Conservation (phyloP, 2,329 filamentous ascomycete species). For the Chaetomiaceae sp. region DNA sequence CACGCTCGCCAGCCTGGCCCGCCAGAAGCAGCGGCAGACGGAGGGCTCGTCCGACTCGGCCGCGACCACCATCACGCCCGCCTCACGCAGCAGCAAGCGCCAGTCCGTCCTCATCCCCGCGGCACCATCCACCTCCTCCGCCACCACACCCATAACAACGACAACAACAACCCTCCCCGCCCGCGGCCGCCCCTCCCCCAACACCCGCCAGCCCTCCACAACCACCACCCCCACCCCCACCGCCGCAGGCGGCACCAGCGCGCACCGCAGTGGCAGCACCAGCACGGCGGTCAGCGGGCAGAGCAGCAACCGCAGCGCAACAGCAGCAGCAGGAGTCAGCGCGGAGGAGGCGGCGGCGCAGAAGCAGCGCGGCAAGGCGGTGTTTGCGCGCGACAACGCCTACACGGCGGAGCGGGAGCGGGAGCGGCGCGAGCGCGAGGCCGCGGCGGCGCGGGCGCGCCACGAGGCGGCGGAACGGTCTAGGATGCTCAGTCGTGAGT, state of each 20-base stretch:
- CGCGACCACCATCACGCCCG: constrained; percentile 25
- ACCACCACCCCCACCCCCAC: constrained; percentile 36
- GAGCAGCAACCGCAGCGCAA: constrained; percentile 38
- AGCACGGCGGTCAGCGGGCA: constrained; percentile 1
- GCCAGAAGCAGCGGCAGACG: constrained; percentile 27
- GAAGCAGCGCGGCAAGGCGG: constrained; percentile 46
- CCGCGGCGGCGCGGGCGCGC: constrained; percentile 47
- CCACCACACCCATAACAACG: not conserved
- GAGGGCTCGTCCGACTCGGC: constrained; percentile 10
- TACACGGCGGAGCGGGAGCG: constrained; percentile 42
- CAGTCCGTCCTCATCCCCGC: constrained; percentile 15
- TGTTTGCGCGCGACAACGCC: constrained; percentile 47
- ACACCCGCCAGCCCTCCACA: constrained; percentile 27
- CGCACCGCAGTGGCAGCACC: constrained; percentile 29
- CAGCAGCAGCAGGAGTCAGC: too few species aligned
- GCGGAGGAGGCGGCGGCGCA: constrained; percentile 46
- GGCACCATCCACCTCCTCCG: not conserved
- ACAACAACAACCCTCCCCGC: constrained; percentile 6
- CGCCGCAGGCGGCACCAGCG: constrained; percentile 40
- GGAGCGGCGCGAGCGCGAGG: constrained; percentile 50
- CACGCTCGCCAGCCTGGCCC: constrained; percentile 51
- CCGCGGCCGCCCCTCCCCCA: constrained; percentile 24
- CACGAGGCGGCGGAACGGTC: constrained; percentile 57
- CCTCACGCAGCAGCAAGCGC: constrained; percentile 27
- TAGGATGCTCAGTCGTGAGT: constrained; percentile 52